These are phyloP conservation scores for Aspergillus ochraceoroseus DNA, from an alignment of 2,329 filamentous ascomycete species.

Conservation along the genomic window DNA sequence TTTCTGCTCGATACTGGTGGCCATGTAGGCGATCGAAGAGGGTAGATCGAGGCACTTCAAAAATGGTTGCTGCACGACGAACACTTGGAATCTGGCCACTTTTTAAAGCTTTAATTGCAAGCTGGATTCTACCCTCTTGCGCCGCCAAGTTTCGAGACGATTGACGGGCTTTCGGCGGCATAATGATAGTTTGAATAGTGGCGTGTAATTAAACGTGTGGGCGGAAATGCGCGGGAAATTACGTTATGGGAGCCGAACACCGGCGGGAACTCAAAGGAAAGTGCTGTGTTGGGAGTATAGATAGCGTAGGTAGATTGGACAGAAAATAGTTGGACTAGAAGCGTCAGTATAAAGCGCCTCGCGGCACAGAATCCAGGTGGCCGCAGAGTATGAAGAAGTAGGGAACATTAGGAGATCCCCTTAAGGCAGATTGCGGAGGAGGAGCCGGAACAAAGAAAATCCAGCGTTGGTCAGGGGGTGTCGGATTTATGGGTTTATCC, in stretches of 20 bases:
- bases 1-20: neutral
- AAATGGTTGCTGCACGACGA: constrained; percentile 6
- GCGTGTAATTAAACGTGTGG: neutral
- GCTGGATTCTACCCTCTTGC: constrained; percentile 4
- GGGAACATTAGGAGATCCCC: too few relatives aligned
- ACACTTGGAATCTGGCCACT: neutral
- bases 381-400: too few relatives aligned
- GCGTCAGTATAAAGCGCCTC: too few relatives aligned
- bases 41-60: constrained; percentile 3
- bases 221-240: neutral
- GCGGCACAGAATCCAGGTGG: too few relatives aligned
- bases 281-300: too few relatives aligned
- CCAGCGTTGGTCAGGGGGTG: too few relatives aligned
- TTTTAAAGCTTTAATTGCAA: constrained; percentile 5
- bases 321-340: too few relatives aligned
- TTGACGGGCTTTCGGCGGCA: constrained; percentile 7
- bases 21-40: constrained; percentile 4
- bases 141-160: neutral
- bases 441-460: too few relatives aligned
- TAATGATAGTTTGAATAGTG: constrained; percentile 5
- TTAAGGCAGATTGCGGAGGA: too few relatives aligned
- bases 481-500: too few relatives aligned
- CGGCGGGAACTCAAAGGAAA: too few relatives aligned
- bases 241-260: constrained; percentile 2
- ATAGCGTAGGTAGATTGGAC: too few relatives aligned